Evolutionary conservation across 2,329 filamentous ascomycete species (phyloP).

Genomic region (Aspergillus sp.): DNA sequence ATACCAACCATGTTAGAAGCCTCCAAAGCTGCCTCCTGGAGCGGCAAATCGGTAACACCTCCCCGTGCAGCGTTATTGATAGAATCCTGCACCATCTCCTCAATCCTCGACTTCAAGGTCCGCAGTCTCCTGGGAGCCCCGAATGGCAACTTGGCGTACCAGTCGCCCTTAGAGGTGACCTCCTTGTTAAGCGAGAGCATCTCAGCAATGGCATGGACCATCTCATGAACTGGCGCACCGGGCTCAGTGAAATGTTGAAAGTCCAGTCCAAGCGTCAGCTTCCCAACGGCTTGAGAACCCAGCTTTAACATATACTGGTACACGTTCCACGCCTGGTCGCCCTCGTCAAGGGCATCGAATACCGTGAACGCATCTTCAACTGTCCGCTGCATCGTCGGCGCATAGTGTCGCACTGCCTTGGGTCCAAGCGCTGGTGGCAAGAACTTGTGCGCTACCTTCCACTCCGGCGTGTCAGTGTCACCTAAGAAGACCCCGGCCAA

Average conservation of each 20-base stretch:
- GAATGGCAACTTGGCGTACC: constrained; percentile 59
- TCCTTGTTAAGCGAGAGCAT: constrained; percentile 60
- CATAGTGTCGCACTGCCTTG: constrained; percentile 62
- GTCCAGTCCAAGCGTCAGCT: constrained; percentile 46
- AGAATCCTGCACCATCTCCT: constrained; percentile 24
- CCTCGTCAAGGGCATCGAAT: constrained; percentile 50
- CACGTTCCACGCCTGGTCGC: constrained; percentile 47
- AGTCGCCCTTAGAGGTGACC: constrained; percentile 53
- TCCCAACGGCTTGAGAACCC: constrained; percentile 45
- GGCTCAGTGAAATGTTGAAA: constrained; percentile 44
- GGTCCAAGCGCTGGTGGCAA: constrained; percentile 59
- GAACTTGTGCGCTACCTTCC: constrained; percentile 58
- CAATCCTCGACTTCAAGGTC: constrained; percentile 14
- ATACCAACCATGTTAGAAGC: constrained; percentile 38
- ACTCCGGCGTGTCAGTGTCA: constrained; percentile 34
- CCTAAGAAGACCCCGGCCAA: constrained; percentile 33
- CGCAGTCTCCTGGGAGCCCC: constrained; percentile 52
- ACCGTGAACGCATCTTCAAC: constrained; percentile 52
- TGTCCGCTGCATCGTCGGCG: constrained; percentile 58
- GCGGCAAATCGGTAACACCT: constrained; percentile 29
- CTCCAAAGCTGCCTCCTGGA: constrained; percentile 47
- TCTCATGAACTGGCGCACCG: constrained; percentile 52
- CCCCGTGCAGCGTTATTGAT: constrained; percentile 20
- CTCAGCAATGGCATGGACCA: constrained; percentile 54
- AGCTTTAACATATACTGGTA: constrained; percentile 54